phyloP scores from a whole-genome alignment of 2,329 filamentous ascomycete genomes.

The Chaetothyriales sp. region DNA sequence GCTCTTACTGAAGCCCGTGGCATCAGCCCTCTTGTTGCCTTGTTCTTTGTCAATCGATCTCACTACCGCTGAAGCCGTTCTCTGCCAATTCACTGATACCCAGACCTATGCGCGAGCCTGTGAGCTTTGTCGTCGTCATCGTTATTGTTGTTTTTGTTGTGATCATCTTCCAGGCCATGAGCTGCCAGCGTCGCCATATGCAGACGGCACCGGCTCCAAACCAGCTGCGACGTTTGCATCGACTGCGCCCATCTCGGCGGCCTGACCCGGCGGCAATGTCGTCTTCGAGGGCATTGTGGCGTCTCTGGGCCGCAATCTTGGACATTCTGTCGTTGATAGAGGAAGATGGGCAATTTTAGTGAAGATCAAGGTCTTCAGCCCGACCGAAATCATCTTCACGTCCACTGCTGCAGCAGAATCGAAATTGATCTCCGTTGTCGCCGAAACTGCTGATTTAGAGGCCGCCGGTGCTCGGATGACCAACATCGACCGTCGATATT shows the following conservation, averaged over 20 bases:
- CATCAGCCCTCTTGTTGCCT: conserved; percentile 66
- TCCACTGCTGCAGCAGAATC: conserved; percentile 61
- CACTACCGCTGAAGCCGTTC: conserved; percentile 65
- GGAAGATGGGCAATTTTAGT: neutral
- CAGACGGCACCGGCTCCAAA: conserved; percentile 6
- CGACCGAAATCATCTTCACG: conserved; percentile 67
- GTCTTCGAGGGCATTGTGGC: conserved; percentile 83
- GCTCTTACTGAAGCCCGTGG: conserved; percentile 80
- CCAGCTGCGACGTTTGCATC: conserved; percentile 1
- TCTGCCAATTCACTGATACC: conserved; percentile 86
- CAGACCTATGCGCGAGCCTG: conserved; percentile 82
- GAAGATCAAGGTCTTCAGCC: conserved; percentile 56
- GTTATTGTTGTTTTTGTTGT: no score
- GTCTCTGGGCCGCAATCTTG: conserved; percentile 30
- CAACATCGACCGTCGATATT: conserved; percentile 61
- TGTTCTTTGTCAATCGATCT: conserved; percentile 83
- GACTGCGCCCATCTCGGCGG: conserved; percentile 10
- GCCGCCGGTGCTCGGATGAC: conserved; percentile 38
- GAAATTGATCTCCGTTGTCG: conserved; percentile 59
- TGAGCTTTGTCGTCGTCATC: no score
- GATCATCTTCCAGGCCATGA: conserved; percentile 13
- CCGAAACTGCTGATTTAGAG: conserved; percentile 49
- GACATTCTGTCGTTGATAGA: conserved; percentile 9
- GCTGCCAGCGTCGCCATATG: conserved; percentile 13
- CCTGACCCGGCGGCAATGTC: conserved; percentile 61